phyloP scores from a whole-genome alignment of 441 rosid species.

The Lepidium campestre region DNA sequence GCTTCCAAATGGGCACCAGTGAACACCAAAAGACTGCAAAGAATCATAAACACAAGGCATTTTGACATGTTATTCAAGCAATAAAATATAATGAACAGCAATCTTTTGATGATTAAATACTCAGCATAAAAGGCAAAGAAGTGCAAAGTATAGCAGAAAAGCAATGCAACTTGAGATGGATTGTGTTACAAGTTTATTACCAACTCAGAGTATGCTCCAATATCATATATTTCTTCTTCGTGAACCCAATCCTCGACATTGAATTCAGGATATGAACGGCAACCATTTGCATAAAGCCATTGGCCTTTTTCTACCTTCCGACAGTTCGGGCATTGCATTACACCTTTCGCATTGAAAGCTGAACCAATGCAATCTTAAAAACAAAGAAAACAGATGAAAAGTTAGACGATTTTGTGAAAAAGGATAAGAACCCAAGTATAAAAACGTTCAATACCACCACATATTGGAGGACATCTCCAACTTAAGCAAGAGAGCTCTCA shows the following conservation, averaged over 20 bases:
- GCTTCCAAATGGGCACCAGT: conserved; percentile 91
- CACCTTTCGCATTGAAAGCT: conserved; percentile 91
- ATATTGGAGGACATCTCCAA: not conserved
- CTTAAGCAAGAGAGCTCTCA: not conserved
- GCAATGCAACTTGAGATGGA: not conserved
- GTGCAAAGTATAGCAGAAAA: not conserved
- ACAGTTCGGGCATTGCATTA: conserved; percentile 98
- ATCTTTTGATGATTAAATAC: not conserved
- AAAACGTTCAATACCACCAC: not conserved
- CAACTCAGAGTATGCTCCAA: conserved; percentile 76
- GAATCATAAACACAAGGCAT: conserved; percentile 12
- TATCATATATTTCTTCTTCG: conserved; percentile 86
- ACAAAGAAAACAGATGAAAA: not conserved
- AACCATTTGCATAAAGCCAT: conserved; percentile 90
- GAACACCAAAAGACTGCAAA: conserved; percentile 87
- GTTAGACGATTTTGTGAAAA: not conserved
- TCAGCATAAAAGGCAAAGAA: not conserved
- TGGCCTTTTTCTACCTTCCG: conserved; percentile 96
- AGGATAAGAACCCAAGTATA: not conserved
- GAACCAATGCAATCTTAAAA: conserved; percentile 92
- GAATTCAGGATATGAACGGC: conserved; percentile 73
- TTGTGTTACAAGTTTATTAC: conserved; percentile 33
- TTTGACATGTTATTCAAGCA: not conserved
- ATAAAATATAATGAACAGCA: not conserved
- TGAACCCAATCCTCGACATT: conserved; percentile 86